phyloP scores from a whole-genome alignment of 306 rosid species.

The Prunus mongolica region DNA sequence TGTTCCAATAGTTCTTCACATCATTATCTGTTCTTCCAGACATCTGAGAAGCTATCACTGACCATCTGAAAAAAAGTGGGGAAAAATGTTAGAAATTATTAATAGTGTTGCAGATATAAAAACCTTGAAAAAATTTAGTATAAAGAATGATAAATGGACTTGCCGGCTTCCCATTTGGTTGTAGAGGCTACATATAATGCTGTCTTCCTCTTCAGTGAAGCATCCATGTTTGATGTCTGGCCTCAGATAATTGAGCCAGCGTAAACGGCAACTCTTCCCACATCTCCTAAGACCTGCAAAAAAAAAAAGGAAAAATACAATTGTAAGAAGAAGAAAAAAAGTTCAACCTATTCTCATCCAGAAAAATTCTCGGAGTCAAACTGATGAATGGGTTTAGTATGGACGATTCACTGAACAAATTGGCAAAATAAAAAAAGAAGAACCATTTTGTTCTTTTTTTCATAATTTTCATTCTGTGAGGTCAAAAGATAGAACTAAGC shows the following conservation, averaged over 20 bases:
- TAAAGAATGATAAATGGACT: background rate
- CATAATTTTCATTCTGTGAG: background rate
- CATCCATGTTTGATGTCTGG: conserved; percentile 90
- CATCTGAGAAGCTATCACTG: conserved; percentile 68
- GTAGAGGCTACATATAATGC: conserved; percentile 54
- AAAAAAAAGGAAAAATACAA: background rate
- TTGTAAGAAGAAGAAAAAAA: background rate
- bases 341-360: background rate
- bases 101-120: background rate
- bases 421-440: background rate
- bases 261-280: conserved; percentile 85
- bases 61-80: conserved; percentile 55
- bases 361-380: background rate
- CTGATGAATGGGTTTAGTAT: background rate
- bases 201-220: conserved; percentile 80
- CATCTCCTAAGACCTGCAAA: conserved; percentile 75
- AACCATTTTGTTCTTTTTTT: background rate
- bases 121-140: background rate
- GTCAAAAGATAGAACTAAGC: background rate
- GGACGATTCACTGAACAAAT: background rate
- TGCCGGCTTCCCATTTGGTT: conserved; percentile 79
- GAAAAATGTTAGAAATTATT: background rate
- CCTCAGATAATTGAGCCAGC: conserved; percentile 89
- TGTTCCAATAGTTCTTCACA: conserved; percentile 89
- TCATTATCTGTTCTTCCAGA: conserved; percentile 91